phyloP scores from a whole-genome alignment of 495 filamentous ascomycete species.

The Hypomontagnella monticulosa region DNA sequence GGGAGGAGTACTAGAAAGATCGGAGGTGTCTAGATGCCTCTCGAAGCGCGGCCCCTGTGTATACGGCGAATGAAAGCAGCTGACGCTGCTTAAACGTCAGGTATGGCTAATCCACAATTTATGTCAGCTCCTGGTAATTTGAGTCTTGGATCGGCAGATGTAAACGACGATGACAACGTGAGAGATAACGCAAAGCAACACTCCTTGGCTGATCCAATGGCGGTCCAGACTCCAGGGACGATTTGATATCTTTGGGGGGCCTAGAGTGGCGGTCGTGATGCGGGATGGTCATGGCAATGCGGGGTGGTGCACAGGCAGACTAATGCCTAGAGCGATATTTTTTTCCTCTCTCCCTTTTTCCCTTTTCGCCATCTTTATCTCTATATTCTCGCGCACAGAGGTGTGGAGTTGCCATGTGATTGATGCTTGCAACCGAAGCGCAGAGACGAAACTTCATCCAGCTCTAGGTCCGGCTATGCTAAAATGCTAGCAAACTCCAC shows the following conservation, averaged over 20 bases:
- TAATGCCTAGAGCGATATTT: slow-evolving; percentile 9
- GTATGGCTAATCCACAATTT: slow-evolving; percentile 26
- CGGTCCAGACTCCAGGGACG: slow-evolving; percentile 7
- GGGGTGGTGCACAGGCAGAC: slow-evolving; percentile 33
- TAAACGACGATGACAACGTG: slow-evolving; percentile 19
- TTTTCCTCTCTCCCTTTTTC: slow-evolving; percentile 2
- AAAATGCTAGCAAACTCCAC: slow-evolving; percentile 4
- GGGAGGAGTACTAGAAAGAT: slow-evolving; percentile 24
- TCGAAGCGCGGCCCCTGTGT: slow-evolving; percentile 24
- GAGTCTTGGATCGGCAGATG: slow-evolving; percentile 28
- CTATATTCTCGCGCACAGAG: neutral
- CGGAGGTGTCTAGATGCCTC: slow-evolving; percentile 31
- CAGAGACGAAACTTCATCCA: slow-evolving; percentile 31
- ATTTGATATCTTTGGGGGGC: slow-evolving; percentile 13
- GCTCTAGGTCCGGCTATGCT: slow-evolving; percentile 11
- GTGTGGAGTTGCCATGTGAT: slow-evolving; percentile 37
- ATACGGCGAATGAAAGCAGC: slow-evolving; percentile 38
- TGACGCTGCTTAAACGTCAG: slow-evolving; percentile 43
- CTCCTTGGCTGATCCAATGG: slow-evolving; percentile 34
- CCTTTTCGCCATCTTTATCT: slow-evolving; percentile 8
- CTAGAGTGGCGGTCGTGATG: slow-evolving; percentile 30
- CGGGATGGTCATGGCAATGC: slow-evolving; percentile 29
- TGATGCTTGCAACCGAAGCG: slow-evolving; percentile 25
- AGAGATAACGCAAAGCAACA: slow-evolving; percentile 33
- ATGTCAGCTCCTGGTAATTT: slow-evolving; percentile 31